Evolutionary conservation across 768 basidiomycete species (phyloP).

Genomic region (Lactarius evosmus): DNA sequence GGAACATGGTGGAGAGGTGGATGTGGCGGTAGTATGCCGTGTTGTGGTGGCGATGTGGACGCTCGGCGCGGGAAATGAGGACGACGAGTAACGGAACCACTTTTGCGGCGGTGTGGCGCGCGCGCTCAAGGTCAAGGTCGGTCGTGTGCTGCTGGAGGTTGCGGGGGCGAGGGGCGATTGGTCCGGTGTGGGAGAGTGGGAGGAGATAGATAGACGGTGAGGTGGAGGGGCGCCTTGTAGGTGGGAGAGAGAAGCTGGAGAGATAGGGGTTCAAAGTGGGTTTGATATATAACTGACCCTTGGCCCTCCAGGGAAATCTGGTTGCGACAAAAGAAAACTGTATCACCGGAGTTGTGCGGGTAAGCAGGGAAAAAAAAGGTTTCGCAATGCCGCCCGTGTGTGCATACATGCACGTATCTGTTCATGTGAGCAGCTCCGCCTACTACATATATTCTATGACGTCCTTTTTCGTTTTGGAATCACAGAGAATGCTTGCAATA

Average conservation of each 20-base stretch:
- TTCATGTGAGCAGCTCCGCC: neutral
- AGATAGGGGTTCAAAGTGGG: constrained; percentile 1
- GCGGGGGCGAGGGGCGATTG: too few relatives aligned
- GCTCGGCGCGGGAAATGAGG: neutral
- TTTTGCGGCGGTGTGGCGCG: neutral
- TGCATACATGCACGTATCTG: neutral
- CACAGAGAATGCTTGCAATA: too few relatives aligned
- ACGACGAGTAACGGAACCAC: neutral
- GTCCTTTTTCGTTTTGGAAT: neutral
- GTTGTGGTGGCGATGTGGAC: neutral
- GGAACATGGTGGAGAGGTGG: constrained; percentile 2
- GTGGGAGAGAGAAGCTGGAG: neutral
- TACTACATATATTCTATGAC: neutral
- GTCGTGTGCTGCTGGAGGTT: too few relatives aligned
- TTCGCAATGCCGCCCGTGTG: neutral
- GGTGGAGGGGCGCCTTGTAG: neutral
- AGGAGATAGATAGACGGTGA: too few relatives aligned
- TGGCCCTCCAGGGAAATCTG: neutral
- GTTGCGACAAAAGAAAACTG: neutral
- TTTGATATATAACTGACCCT: neutral
- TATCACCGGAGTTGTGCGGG: neutral
- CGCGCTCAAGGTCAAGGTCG: too few relatives aligned
- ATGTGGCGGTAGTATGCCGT: neutral
- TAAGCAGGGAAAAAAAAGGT: neutral
- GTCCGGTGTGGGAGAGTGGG: neutral